phyloP scores from a whole-genome alignment of 495 filamentous ascomycete species.

The Hypoxylon fuscum region DNA sequence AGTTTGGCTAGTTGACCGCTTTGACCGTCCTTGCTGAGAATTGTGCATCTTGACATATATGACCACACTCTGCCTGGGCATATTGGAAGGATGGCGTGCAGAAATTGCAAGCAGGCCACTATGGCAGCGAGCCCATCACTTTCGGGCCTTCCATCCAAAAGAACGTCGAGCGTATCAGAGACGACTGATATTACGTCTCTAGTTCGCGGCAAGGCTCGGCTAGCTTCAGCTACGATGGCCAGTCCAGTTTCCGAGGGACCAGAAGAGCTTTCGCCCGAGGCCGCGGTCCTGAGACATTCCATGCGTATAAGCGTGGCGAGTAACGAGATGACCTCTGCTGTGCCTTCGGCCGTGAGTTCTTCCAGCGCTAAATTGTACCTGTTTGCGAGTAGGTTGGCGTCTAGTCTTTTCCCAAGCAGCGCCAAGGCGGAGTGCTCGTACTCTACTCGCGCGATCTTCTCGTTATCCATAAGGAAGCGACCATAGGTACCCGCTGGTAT shows the following conservation, averaged over 20 bases:
- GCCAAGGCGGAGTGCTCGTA: conserved; percentile 80
- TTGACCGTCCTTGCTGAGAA: conserved; percentile 76
- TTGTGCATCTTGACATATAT: conserved; percentile 78
- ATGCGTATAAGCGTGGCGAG: conserved; percentile 54
- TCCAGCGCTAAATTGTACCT: conserved; percentile 47
- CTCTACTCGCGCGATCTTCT: conserved; percentile 64
- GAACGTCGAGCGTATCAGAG: conserved; percentile 82
- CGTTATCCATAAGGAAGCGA: conserved; percentile 72
- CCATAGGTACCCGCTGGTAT: conserved; percentile 74
- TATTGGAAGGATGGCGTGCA: conserved; percentile 72
- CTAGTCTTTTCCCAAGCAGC: conserved; percentile 79
- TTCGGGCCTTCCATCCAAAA: conserved; percentile 65
- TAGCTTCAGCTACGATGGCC: conserved; percentile 71
- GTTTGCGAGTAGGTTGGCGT: conserved; percentile 56
- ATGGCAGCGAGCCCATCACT: conserved; percentile 68
- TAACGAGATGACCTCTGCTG: conserved; percentile 52
- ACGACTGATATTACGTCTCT: conserved; percentile 84
- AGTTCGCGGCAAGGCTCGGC: conserved; percentile 74
- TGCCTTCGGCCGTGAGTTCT: conserved; percentile 46
- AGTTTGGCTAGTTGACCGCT: conserved; percentile 78
- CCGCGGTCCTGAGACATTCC: conserved; percentile 43
- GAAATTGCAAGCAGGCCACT: conserved; percentile 79
- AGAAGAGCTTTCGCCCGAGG: conserved; percentile 23
- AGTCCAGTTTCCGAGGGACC: conserved; percentile 49
- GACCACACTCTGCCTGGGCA: conserved; percentile 87